Conservation (phyloP, 2,329 filamentous ascomycete genomes). For the Fulvia fulva region DNA sequence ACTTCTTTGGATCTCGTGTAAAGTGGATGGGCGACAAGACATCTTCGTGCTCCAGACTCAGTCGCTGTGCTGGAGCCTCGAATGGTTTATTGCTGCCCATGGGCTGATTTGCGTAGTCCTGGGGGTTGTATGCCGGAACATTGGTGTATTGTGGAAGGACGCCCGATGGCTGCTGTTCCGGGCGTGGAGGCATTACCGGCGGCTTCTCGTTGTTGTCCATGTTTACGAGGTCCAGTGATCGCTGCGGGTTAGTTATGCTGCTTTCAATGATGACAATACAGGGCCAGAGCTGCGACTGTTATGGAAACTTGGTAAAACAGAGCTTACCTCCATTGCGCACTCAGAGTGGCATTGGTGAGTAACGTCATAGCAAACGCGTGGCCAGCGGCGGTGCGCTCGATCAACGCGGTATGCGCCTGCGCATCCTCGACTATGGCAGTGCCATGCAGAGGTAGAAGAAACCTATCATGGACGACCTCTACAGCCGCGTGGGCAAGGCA, state of each 20-base stretch:
- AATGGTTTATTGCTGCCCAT: constrained; percentile 4
- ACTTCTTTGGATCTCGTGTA: constrained; percentile 40
- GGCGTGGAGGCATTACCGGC: constrained; percentile 12
- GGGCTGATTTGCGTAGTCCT: constrained; percentile 10
- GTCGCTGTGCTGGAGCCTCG: constrained; percentile 5
- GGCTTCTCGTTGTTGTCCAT: constrained; percentile 4
- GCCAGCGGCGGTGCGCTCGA: background rate
- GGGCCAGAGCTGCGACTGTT: background rate
- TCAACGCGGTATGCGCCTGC: background rate
- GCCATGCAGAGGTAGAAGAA: background rate
- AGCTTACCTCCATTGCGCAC: background rate
- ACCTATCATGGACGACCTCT: background rate
- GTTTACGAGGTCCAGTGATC: background rate
- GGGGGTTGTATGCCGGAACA: constrained; percentile 12
- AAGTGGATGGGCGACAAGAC: constrained; percentile 36
- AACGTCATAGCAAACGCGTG: background rate
- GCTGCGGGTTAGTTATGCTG: background rate
- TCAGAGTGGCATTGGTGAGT: background rate
- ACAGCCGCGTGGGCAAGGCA: background rate
- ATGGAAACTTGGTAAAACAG: background rate
- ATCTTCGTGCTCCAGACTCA: constrained; percentile 15
- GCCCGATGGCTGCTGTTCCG: constrained; percentile 1
- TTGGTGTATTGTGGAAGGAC: constrained; percentile 2
- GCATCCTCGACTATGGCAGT: background rate
- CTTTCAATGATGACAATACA: background rate